Conservation (phyloP, 495 filamentous ascomycete genomes). For the Lindgomyces ingoldianus region DNA sequence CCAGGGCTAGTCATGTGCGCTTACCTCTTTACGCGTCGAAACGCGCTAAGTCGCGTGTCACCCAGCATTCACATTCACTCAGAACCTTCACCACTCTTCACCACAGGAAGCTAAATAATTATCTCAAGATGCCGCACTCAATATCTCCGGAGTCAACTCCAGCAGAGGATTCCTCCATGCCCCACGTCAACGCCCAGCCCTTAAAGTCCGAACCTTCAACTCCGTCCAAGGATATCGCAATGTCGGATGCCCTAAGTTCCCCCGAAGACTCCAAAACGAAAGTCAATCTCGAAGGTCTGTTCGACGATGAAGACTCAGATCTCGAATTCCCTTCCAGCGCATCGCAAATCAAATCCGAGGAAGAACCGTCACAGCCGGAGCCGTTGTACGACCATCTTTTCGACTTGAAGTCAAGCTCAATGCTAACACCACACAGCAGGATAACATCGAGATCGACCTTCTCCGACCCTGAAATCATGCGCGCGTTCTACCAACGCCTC, state of each 20-base stretch:
- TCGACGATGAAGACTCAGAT: slow-evolving; percentile 75
- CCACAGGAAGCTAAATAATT: not conserved
- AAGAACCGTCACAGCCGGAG: slow-evolving; percentile 48
- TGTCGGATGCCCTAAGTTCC: slow-evolving; percentile 26
- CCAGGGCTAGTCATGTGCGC: not conserved
- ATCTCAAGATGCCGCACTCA: slow-evolving; percentile 30
- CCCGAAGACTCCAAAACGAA: slow-evolving; percentile 40
- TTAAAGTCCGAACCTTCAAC: slow-evolving; percentile 23
- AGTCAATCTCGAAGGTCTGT: slow-evolving; percentile 79
- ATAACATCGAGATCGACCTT: slow-evolving; percentile 36
- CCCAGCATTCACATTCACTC: not conserved
- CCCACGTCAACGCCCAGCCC: slow-evolving; percentile 3
- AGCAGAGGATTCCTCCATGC: slow-evolving; percentile 3
- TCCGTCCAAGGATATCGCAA: slow-evolving; percentile 18
- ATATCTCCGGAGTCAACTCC: slow-evolving; percentile 10
- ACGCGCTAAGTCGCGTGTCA: not conserved
- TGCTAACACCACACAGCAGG: slow-evolving; percentile 18
- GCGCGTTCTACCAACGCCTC: slow-evolving; percentile 90
- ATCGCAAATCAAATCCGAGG: slow-evolving; percentile 45
- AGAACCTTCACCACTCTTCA: not conserved
- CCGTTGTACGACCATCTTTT: slow-evolving; percentile 41
- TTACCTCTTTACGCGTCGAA: not conserved
- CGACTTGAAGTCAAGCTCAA: not conserved
- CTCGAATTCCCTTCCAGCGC: slow-evolving; percentile 69
- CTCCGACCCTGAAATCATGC: slow-evolving; percentile 79